These are phyloP conservation scores for Davidsoniella virescens DNA, from an alignment of 2,329 filamentous ascomycete species.

Conservation along the genomic window DNA sequence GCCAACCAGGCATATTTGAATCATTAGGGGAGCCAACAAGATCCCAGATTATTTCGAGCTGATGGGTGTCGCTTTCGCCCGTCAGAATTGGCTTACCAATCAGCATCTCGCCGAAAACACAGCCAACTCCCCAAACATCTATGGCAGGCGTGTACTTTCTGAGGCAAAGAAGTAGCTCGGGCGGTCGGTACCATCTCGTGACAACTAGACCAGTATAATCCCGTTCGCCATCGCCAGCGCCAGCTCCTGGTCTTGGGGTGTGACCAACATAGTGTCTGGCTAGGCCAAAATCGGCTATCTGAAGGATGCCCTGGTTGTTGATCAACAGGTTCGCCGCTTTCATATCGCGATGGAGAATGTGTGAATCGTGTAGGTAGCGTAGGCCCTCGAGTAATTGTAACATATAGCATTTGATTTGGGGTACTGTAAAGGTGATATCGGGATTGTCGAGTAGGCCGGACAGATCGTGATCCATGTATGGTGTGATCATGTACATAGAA, in stretches of 20 bases:
- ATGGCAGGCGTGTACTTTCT: slow-evolving; percentile 93
- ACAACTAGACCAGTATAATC: slow-evolving; percentile 97
- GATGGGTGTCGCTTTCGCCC: slow-evolving; percentile 75
- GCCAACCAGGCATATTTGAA: slow-evolving; percentile 86
- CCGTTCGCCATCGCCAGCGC: slow-evolving; percentile 68
- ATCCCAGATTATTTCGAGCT: slow-evolving; percentile 86
- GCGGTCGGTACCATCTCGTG: slow-evolving; percentile 91
- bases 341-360: slow-evolving; percentile 94
- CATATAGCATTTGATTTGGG: slow-evolving; percentile 97
- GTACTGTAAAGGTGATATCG: slow-evolving; percentile 66
- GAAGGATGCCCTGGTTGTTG: slow-evolving; percentile 80
- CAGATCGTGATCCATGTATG: slow-evolving; percentile 98
- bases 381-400: slow-evolving; percentile 81
- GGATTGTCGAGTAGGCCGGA: slow-evolving; percentile 93
- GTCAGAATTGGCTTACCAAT: slow-evolving; percentile 82
- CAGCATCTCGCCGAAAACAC: slow-evolving; percentile 97
- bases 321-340: slow-evolving; percentile 96
- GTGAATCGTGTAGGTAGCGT: slow-evolving; percentile 73
- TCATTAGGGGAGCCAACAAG: slow-evolving; percentile 82
- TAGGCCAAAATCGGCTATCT: slow-evolving; percentile 94
- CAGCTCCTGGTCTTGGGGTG: slow-evolving; percentile 57
- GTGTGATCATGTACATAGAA: slow-evolving; percentile 96
- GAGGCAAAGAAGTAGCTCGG: slow-evolving; percentile 76
- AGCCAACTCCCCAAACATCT: slow-evolving; percentile 98
- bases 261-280: slow-evolving; percentile 84